A percentile compares a stretch with the other conserved stretches of the same genome.
Conservation (phyloP, 208 protist species). For the Trypanosoma theileri region DNA sequence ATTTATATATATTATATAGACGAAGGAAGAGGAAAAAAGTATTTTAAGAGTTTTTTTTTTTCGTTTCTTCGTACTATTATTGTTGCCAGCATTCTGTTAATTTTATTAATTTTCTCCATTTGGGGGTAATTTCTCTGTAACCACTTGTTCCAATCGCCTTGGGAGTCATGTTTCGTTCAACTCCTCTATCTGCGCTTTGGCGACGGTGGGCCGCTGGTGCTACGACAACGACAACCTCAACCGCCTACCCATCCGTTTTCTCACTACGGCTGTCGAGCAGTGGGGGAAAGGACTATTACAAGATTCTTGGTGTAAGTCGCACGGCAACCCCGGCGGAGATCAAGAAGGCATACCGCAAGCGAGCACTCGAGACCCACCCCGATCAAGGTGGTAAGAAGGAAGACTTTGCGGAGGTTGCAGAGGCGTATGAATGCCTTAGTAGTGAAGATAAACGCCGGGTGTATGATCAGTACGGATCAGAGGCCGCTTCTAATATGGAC, state of each 20-base stretch:
- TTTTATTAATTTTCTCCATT: too few species aligned
- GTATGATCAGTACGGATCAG: conserved; percentile 96
- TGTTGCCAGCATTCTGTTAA: too few species aligned
- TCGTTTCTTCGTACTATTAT: too few species aligned
- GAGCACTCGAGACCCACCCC: conserved; percentile 87
- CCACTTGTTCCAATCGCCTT: too few species aligned
- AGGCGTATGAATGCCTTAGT: conserved; percentile 97
- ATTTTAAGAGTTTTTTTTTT: too few species aligned
- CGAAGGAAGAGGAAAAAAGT: too few species aligned
- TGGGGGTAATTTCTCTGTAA: too few species aligned
- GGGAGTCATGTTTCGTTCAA: conserved; percentile 20
- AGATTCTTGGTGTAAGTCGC: conserved; percentile 75
- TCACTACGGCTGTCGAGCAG: conserved; percentile 43
- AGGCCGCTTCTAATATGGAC: conserved; percentile 75
- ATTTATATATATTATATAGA: too few species aligned
- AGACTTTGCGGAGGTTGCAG: conserved; percentile 87
- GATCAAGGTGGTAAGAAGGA: conserved; percentile 93
- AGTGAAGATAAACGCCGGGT: conserved; percentile 94
- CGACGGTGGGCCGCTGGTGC: conserved; percentile 1
- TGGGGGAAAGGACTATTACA: conserved; percentile 87
- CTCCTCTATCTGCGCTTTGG: conserved; percentile 3
- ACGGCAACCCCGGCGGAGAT: conserved; percentile 68
- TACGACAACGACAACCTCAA: conserved; percentile 1
- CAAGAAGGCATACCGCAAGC: conserved; percentile 92
- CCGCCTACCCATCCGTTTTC: not conserved